phyloP scores from a whole-genome alignment of 169 alveolate species.

The Plasmodium yoelii region DNA sequence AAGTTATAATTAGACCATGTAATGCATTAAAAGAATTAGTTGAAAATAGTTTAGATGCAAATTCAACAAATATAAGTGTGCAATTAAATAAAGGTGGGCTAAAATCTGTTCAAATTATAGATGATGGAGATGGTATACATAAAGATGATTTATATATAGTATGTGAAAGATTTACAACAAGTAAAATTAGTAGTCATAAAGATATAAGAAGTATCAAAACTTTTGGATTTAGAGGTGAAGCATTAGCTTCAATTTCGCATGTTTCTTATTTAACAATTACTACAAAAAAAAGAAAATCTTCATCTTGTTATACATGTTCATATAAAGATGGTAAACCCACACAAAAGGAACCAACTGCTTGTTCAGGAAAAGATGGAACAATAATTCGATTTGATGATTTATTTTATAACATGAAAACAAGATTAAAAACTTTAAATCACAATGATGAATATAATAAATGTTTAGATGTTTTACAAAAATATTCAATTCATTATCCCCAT shows the following conservation, averaged over 20 bases:
- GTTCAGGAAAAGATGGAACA: conserved; percentile 82
- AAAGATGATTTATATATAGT: conserved; percentile 93
- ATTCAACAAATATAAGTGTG: conserved; percentile 90
- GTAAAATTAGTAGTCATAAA: conserved; percentile 91
- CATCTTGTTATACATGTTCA: conserved; percentile 87
- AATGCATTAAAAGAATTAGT: conserved; percentile 97
- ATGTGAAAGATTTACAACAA: conserved; percentile 98
- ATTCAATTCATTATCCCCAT: conserved; percentile 93
- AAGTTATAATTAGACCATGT: conserved; percentile 96
- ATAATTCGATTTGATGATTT: conserved; percentile 81
- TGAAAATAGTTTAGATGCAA: conserved; percentile 99
- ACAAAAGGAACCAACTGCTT: conserved; percentile 76
- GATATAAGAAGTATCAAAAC: conserved; percentile 91
- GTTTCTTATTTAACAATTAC: conserved; percentile 93
- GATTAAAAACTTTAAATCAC: conserved; percentile 79
- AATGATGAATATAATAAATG: conserved; percentile 90
- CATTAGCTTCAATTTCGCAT: conserved; percentile 95
- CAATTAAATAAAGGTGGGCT: conserved; percentile 93
- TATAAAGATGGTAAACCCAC: conserved; percentile 89
- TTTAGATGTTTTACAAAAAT: conserved; percentile 93
- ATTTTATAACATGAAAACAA: conserved; percentile 81
- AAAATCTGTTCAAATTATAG: conserved; percentile 92
- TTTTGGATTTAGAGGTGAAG: conserved; percentile 99
- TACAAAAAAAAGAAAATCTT: conserved; percentile 87
- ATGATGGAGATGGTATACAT: conserved; percentile 97